These are phyloP conservation scores for Nothopassalora personata DNA, from an alignment of 2,329 filamentous ascomycete genomes.

Conservation along the genomic window DNA sequence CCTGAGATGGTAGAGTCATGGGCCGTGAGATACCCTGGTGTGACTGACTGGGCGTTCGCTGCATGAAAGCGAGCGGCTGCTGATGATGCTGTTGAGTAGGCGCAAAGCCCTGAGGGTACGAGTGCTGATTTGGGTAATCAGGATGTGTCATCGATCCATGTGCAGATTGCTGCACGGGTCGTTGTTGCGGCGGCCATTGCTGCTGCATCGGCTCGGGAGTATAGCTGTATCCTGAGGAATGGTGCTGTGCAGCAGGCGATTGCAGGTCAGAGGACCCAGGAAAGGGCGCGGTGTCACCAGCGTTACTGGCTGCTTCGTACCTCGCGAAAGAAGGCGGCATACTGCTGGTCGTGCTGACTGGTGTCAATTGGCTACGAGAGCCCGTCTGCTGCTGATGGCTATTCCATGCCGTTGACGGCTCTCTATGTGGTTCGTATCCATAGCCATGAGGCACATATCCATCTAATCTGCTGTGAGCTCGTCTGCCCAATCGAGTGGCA, in stretches of 20 bases:
- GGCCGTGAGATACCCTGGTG: neutral
- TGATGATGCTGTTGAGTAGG: neutral
- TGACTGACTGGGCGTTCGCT: neutral
- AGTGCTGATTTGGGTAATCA: neutral
- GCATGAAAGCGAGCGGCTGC: neutral
- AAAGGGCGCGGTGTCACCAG: constrained; percentile 9
- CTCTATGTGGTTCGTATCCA: neutral
- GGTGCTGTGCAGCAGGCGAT: neutral
- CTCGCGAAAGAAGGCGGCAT: constrained; percentile 1
- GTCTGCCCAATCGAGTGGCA: neutral
- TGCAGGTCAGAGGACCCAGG: constrained; percentile 1
- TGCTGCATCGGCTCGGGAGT: constrained; percentile 1
- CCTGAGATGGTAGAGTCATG: neutral
- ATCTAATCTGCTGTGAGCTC: neutral
- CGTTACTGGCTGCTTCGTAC: neutral
- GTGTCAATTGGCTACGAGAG: neutral
- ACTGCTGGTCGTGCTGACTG: neutral
- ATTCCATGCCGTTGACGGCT: neutral
- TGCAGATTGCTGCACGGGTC: constrained; percentile 1
- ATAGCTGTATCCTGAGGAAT: neutral
- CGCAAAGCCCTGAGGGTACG: neutral
- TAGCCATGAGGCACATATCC: neutral
- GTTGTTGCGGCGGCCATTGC: constrained; percentile 2
- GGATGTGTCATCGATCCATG: constrained; percentile 5
- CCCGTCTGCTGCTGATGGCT: neutral